A percentile compares a stretch with the other conserved stretches of the same genome.
Conservation (phyloP, 148 eudicot genomes). For the Rheum nobile region DNA sequence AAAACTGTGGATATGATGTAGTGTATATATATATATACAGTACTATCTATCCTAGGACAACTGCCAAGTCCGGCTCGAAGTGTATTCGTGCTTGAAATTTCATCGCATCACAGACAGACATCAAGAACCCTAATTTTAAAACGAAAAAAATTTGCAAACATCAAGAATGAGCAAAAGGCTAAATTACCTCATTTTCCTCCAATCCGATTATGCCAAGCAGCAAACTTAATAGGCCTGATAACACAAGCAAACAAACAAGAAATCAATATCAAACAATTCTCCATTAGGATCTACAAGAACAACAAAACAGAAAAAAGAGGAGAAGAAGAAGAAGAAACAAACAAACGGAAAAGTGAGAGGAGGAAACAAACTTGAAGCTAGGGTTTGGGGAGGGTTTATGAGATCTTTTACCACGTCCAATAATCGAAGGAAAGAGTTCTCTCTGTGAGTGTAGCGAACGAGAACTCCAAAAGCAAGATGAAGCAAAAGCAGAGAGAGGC, state of each 20-base stretch:
- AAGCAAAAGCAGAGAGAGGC: too few species aligned
- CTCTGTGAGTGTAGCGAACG: too few species aligned
- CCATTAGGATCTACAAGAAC: background rate
- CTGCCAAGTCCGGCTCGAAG: background rate
- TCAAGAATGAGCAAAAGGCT: background rate
- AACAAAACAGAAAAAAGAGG: background rate
- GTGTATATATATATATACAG: too few species aligned
- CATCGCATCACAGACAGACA: background rate
- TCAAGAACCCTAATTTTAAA: background rate
- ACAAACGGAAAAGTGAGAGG: too few species aligned
- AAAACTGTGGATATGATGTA: background rate
- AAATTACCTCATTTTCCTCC: background rate
- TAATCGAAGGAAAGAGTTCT: too few species aligned
- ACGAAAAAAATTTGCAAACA: background rate
- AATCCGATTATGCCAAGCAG: background rate
- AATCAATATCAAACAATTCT: background rate
- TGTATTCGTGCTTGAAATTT: background rate
- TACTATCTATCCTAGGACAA: background rate
- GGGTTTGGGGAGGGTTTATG: too few species aligned
- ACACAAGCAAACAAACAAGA: background rate
- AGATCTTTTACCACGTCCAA: too few species aligned
- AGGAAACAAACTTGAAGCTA: too few species aligned
- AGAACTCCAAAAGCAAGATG: too few species aligned
- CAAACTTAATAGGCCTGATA: background rate
- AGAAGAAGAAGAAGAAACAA: background rate